phyloP scores from a whole-genome alignment of 345 rosid species.

The Crucihimalaya himalaica region DNA sequence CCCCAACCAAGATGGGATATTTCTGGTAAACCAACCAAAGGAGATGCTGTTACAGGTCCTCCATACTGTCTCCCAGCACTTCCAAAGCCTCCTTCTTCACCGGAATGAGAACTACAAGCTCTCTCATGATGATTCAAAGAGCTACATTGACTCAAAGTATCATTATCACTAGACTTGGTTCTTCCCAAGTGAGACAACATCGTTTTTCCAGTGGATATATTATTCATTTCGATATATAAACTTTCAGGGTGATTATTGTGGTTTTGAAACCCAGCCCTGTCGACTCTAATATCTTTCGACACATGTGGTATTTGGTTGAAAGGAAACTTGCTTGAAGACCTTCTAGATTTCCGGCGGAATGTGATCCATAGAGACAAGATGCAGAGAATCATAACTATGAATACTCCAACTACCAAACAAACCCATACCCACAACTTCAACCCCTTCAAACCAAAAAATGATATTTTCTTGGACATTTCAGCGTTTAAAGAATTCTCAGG shows the following conservation, averaged over 20 bases:
- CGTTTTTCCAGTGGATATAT: conserved; percentile 59
- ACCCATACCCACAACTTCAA: conserved; percentile 89
- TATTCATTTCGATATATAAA: conserved; percentile 48
- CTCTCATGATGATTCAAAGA: conserved; percentile 68
- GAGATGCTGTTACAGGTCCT: conserved; percentile 78
- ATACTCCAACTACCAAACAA: conserved; percentile 68
- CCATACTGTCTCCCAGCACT: conserved; percentile 54
- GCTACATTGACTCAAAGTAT: conserved; percentile 77
- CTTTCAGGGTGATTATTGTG: conserved; percentile 53
- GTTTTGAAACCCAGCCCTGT: conserved; percentile 61
- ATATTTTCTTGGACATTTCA: conserved; percentile 74
- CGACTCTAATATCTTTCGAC: conserved; percentile 87
- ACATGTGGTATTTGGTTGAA: conserved; percentile 73
- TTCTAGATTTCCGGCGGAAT: conserved; percentile 66
- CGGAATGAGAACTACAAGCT: conserved; percentile 73
- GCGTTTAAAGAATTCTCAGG: conserved; percentile 65
- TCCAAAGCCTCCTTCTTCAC: conserved; percentile 90
- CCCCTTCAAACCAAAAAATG: conserved; percentile 87
- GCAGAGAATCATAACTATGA: conserved; percentile 81
- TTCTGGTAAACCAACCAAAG: conserved; percentile 89
- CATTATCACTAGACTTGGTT: conserved; percentile 82
- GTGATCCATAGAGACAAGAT: conserved; percentile 80
- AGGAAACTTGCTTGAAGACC: conserved; percentile 50
- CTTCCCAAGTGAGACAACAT: conserved; percentile 56
- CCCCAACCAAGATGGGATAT: conserved; percentile 99